Evolutionary conservation across 257 asterid genomes (phyloP).

Genomic region (Solanum clarkiae): DNA sequence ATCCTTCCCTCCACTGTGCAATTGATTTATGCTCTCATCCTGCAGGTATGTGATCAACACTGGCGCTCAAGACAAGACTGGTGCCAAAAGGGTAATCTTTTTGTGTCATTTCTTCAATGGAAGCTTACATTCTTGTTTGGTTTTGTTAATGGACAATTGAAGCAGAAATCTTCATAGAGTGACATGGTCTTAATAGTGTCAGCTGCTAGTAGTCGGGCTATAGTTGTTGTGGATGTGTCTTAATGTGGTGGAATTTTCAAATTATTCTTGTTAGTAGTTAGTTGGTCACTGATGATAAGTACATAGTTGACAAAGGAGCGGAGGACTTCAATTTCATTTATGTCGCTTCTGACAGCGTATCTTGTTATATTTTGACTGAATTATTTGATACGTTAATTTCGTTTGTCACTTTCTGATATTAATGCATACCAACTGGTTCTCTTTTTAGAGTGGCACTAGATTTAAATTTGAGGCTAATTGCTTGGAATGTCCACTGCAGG

Average conservation of each 20-base stretch:
- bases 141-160: neutral
- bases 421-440: neutral
- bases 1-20: neutral
- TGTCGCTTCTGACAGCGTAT: neutral
- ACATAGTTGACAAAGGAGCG: neutral
- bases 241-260: neutral
- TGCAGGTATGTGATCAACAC: conserved; percentile 81
- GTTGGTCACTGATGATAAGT: neutral
- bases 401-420: neutral
- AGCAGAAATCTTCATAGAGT: neutral
- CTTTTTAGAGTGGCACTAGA: neutral
- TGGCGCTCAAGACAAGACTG: conserved; percentile 84
- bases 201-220: neutral
- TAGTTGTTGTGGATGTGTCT: neutral
- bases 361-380: neutral
- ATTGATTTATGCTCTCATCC: neutral
- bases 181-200: neutral
- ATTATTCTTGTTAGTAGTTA: neutral
- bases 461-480: neutral
- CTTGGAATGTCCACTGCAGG: conserved; percentile 24
- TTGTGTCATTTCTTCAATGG: neutral
- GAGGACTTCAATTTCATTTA: neutral
- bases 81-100: conserved; percentile 72
- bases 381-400: neutral
- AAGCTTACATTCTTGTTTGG: neutral